A percentile compares a stretch with the other conserved stretches of the same genome.
Conservation (phyloP, 2,329 filamentous ascomycete genomes). For the Alternaria sp. region DNA sequence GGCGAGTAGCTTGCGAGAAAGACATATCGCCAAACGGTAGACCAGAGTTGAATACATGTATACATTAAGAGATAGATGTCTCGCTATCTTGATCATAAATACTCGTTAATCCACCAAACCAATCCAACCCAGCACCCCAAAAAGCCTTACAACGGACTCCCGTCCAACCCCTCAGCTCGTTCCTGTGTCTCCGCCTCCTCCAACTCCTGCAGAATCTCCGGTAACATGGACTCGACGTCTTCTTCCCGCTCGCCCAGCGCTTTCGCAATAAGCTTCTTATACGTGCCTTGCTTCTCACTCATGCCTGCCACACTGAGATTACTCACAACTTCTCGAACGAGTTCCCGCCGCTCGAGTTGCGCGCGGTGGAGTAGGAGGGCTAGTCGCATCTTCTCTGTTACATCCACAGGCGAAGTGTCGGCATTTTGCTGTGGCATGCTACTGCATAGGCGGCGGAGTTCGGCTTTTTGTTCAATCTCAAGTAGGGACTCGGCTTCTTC, state of each 20-base stretch:
- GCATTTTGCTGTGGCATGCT: conserved; percentile 25
- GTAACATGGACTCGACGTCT: conserved; percentile 68
- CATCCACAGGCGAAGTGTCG: conserved; percentile 50
- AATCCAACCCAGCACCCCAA: not conserved
- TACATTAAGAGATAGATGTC: conserved; percentile 13
- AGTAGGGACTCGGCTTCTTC: conserved; percentile 52
- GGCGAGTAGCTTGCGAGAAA: not conserved
- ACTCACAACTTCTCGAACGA: conserved; percentile 72
- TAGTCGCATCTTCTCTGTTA: conserved; percentile 61
- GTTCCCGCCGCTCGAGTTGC: conserved; percentile 65
- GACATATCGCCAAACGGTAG: not conserved
- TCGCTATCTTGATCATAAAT: conserved; percentile 14
- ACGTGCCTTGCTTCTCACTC: conserved; percentile 75
- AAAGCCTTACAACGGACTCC: conserved; percentile 34
- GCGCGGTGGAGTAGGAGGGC: conserved; percentile 64
- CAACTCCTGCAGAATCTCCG: conserved; percentile 57
- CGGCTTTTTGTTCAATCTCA: conserved; percentile 53
- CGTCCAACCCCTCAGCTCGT: conserved; percentile 44
- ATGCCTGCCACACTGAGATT: conserved; percentile 73
- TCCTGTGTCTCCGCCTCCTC: conserved; percentile 55
- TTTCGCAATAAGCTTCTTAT: conserved; percentile 71
- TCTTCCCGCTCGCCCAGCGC: conserved; percentile 74
- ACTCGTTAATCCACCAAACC: conserved; percentile 4
- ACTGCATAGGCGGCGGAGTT: conserved; percentile 45
- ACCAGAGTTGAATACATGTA: not conserved